Evolutionary conservation across 2,329 filamentous ascomycete genomes (phyloP).

Genomic region (Fusarium decemcellulare): DNA sequence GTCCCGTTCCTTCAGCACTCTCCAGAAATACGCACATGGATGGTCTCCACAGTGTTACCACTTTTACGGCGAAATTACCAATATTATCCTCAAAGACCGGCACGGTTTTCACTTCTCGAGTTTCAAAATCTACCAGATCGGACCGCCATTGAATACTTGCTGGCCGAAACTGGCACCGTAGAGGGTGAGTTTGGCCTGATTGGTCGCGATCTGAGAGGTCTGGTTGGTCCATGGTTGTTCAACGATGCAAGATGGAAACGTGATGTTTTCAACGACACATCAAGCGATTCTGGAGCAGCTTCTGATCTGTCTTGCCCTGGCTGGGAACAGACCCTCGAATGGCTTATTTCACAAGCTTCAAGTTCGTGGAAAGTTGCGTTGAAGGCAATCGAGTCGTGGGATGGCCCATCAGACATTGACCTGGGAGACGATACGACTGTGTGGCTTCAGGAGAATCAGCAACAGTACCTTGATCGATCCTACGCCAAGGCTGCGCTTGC

Average conservation of each 20-base stretch:
- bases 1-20: constrained; percentile 76
- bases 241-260: constrained; percentile 70
- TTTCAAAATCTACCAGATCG: constrained; percentile 75
- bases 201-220: constrained; percentile 75
- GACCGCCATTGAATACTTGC: constrained; percentile 71
- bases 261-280: constrained; percentile 12
- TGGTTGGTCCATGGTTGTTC: constrained; percentile 83
- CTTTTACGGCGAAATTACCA: constrained; percentile 78
- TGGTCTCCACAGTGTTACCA: constrained; percentile 77
- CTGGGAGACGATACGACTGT: constrained; percentile 71
- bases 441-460: constrained; percentile 73
- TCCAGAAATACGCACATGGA: constrained; percentile 75
- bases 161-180: constrained; percentile 67
- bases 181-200: constrained; percentile 59
- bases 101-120: constrained; percentile 68
- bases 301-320: constrained; percentile 63
- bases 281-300: constrained; percentile 46
- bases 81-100: constrained; percentile 71
- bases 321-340: constrained; percentile 79
- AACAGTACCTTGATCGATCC: constrained; percentile 70
- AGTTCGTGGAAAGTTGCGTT: constrained; percentile 74
- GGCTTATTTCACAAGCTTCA: constrained; percentile 74
- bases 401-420: constrained; percentile 79
- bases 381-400: constrained; percentile 78
- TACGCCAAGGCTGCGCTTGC: constrained; percentile 80